phyloP scores from a whole-genome alignment of 257 asterid species.

The Penstemon newberryi region DNA sequence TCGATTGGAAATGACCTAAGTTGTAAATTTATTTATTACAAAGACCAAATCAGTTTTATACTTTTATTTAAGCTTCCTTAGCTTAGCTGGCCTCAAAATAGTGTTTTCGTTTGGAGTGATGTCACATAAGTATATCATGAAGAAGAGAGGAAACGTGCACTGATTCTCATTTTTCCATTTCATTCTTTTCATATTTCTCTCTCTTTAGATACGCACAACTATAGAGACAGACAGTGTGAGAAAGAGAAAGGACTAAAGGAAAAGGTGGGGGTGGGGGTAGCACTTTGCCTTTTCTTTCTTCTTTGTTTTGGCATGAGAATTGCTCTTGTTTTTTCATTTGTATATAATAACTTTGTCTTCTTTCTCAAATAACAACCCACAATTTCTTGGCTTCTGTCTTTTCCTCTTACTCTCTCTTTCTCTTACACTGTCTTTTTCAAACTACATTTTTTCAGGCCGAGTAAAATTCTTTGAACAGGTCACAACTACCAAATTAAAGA shows the following conservation, averaged over 20 bases:
- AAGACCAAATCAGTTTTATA: not conserved
- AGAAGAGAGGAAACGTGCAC: slow-evolving; percentile 31
- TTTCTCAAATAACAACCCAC: too few species aligned
- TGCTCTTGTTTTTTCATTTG: not conserved
- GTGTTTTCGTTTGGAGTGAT: slow-evolving; percentile 9
- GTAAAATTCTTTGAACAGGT: not conserved
- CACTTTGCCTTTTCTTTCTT: slow-evolving; percentile 26
- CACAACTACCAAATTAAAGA: not conserved
- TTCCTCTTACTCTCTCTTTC: slow-evolving; percentile 17
- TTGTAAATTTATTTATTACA: not conserved
- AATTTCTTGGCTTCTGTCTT: not conserved
- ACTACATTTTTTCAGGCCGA: slow-evolving; percentile 10
- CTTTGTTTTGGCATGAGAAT: slow-evolving; percentile 21
- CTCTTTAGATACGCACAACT: not conserved
- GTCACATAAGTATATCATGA: slow-evolving; percentile 23
- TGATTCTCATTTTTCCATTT: slow-evolving; percentile 28
- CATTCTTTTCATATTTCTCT: slow-evolving; percentile 16
- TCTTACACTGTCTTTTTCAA: too few species aligned
- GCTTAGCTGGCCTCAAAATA: not conserved
- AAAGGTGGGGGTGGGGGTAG: slow-evolving; percentile 25
- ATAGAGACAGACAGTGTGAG: slow-evolving; percentile 11
- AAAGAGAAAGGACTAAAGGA: slow-evolving; percentile 7
- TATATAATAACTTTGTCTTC: not conserved
- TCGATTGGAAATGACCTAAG: not conserved
- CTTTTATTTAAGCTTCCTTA: not conserved